Conservation (phyloP, 306 rosid species). For the Acacia crassicarpa region DNA sequence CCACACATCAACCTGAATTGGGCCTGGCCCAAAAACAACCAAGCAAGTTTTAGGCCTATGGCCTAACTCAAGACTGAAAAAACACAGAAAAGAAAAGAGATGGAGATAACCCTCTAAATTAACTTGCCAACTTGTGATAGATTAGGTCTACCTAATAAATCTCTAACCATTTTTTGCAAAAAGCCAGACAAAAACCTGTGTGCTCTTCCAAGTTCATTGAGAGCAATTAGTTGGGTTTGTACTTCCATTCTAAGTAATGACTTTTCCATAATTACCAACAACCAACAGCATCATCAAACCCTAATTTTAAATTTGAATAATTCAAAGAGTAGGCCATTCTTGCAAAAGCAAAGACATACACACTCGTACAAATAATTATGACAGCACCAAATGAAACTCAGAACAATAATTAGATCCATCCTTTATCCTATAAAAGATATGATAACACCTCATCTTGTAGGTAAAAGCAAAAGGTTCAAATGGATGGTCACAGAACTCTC, state of each 20-base stretch:
- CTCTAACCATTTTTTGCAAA: background rate
- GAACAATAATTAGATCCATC: constrained; percentile 27
- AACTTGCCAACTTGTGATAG: background rate
- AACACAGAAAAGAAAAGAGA: background rate
- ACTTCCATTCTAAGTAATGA: background rate
- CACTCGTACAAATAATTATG: background rate
- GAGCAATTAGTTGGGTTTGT: background rate
- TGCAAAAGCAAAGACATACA: background rate
- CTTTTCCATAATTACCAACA: background rate
- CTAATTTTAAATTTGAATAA: background rate
- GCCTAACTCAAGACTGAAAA: background rate
- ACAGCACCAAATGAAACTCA: constrained; percentile 26
- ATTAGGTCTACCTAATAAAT: background rate
- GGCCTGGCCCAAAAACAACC: background rate
- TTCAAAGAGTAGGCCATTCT: background rate
- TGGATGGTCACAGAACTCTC: constrained; percentile 1
- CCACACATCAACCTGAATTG: too few relatives aligned
- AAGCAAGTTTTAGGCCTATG: background rate
- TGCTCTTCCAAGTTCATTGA: background rate
- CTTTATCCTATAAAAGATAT: constrained; percentile 25
- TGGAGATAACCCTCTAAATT: background rate
- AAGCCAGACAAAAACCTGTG: background rate
- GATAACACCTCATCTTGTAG: constrained; percentile 10
- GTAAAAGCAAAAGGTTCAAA: background rate
- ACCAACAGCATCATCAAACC: background rate